These are phyloP conservation scores for Boletus rubropictus DNA, from an alignment of 768 basidiomycete species.

Conservation along the genomic window DNA sequence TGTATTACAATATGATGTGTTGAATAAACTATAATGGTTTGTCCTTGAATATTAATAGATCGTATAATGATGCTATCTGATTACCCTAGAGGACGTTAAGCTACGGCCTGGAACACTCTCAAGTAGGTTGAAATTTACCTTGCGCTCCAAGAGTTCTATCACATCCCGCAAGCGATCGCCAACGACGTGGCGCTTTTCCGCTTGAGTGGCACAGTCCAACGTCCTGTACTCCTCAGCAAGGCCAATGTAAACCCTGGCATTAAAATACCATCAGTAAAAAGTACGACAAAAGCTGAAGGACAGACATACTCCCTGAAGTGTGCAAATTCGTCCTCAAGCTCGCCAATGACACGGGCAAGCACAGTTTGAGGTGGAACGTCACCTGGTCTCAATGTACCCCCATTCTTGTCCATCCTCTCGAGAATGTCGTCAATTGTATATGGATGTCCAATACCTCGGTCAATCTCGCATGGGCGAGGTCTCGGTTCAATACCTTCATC, in stretches of 20 bases:
- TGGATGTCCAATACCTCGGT: conserved; percentile 3
- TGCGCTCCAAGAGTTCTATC: conserved; percentile 86
- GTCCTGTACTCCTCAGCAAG: conserved; percentile 89
- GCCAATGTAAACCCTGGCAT: conserved; percentile 78
- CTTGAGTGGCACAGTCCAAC: conserved; percentile 80
- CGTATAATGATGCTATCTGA: conserved; percentile 89
- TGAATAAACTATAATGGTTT: conserved; percentile 35
- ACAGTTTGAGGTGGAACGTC: conserved; percentile 80
- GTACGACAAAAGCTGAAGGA: not conserved
- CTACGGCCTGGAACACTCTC: not conserved
- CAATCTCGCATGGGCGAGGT: not conserved
- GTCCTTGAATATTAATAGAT: conserved; percentile 72
- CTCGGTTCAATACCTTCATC: conserved; percentile 7
- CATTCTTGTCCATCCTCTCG: conserved; percentile 23
- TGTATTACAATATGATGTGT: not conserved
- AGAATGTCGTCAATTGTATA: conserved; percentile 24
- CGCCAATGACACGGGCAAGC: conserved; percentile 71
- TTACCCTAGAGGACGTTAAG: conserved; percentile 56
- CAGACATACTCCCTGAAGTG: conserved; percentile 83
- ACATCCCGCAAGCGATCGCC: conserved; percentile 88
- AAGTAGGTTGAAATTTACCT: conserved; percentile 44
- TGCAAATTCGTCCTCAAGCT: conserved; percentile 91
- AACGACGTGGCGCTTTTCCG: conserved; percentile 75
- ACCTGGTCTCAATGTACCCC: conserved; percentile 24
- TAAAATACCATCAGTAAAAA: conserved; percentile 7